Base-by-base conservation (phyloP, 495 filamentous ascomycete species). In the Hypoxylon trugodes region DNA sequence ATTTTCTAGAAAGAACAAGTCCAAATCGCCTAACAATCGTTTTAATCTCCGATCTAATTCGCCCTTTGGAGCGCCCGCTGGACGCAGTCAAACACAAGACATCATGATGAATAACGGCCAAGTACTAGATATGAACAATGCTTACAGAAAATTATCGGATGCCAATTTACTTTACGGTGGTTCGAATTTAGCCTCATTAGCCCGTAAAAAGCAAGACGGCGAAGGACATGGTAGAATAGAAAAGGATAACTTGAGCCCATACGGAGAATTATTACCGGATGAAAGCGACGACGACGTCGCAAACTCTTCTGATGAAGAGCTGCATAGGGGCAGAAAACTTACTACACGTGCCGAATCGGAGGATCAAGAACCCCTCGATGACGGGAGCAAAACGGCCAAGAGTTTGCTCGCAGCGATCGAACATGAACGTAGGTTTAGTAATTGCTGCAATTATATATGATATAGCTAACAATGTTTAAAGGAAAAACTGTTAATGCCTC, bases 331-430 rank as follows among this genome's bases (percentile, higher is more conserved):
- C 18, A 74, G 79, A 51, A 85, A 81, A 64, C 72, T 75, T 33
- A 76, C 52, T 61, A 81, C 59, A 30, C 64, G 57, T 18, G 73
- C 73, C 36, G 69, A 76, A 64, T 66, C 69, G 72, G 61, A 62
- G 68, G 66, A 66, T 63, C 25, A 53, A 60, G 40, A 64, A 57
- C 66, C 56, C 41, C 62, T 46, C 24, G 68, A 59, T 21, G 69
- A 60, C 10, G 74, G 70, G 24, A 74, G 74, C 64, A 74, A 73
- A 62, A 74, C 74, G 46, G 76, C 79, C 1, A 77, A 79, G 65
- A 89, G 84, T 66, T 69, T 90, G 33, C 69, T 90, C 16, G 88
- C 86, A 42, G 89, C 87, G 9, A 85, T 87, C 7, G 89, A 93
- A 72, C 88, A 93, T 76, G 90, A 93, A 70, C 83, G 91, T 89